Evolutionary conservation across 441 rosid genomes (phyloP).

Genomic region (Gossypium gossypioides): DNA sequence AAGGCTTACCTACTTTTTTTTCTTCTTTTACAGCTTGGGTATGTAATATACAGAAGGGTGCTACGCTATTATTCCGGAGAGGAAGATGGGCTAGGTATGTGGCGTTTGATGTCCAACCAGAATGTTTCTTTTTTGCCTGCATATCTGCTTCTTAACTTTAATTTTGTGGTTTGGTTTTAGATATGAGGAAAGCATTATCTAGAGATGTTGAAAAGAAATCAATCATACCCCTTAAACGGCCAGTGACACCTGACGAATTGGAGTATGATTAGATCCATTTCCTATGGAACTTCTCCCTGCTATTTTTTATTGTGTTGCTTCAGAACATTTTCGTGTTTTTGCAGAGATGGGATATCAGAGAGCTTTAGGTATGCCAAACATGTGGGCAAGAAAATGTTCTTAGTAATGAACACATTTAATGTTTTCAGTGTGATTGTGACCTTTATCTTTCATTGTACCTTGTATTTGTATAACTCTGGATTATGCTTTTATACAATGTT

Average conservation of each 20-base stretch:
- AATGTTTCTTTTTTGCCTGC: neutral
- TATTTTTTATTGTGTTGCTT: neutral
- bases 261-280: conserved; percentile 51
- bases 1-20: conserved; percentile 6
- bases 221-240: conserved; percentile 72
- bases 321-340: neutral
- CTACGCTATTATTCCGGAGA: conserved; percentile 90
- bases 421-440: neutral
- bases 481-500: neutral
- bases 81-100: conserved; percentile 84
- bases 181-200: conserved; percentile 93
- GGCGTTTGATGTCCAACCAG: neutral
- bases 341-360: neutral
- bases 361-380: neutral
- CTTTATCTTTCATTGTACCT: neutral
- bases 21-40: conserved; percentile 59
- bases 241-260: conserved; percentile 78
- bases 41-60: conserved; percentile 83
- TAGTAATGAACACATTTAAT: neutral
- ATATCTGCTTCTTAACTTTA: neutral
- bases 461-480: neutral
- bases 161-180: conserved; percentile 29
- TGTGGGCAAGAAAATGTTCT: neutral
- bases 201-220: conserved; percentile 88
- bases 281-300: neutral